Base-by-base conservation (phyloP, 108 stramenopile species). In the Cafeteria roenbergensis region DNA sequence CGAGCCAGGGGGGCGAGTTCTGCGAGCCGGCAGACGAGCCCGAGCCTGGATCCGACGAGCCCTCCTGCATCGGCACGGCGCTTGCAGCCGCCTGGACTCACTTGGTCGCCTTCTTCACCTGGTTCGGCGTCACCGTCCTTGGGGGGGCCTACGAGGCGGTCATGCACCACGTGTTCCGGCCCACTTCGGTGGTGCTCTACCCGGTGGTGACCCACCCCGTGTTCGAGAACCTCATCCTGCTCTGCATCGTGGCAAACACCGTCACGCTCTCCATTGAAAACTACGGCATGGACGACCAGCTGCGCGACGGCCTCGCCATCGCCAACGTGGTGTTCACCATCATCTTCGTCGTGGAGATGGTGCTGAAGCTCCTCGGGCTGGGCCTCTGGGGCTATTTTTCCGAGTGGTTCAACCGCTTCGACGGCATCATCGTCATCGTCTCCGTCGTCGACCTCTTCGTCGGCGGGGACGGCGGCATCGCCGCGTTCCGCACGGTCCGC, bases 191-290 rank as follows among this genome's bases (percentile, higher is more conserved):
- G n/a, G n/a, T n/a, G n/a, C n/a, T 72, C 34, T 72, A 72, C 34
- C 62, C 72, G 8, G 66, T 72, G 1, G 50, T 72, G 12, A 66
- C 66, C 36, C 29, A 68, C 27, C 67, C 67, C 66, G 67, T 68
- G 52, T 68, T 72, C 57, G 72, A 66, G 36, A 72, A 72, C 68
- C 60, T 59, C 31, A 34, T 72, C 38, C 66, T 37, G n/a, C n/a
- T n/a, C 30, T 9, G 72, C 61, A 83, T 87, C 68, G 33, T 84
- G 14, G 9, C 74, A 35, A 87, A 87, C 77, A 87, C 86, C 25
- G 56, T 84, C 21, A 70, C 74, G 55, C 74, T 87, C 6, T 66
- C 78, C 25, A 34, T 73, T 30, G 86, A 85, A 58, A 68, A 85
- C 60, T 72, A 80, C 68, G 78, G 81, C n/a, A 82, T 82, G 50